phyloP scores from a whole-genome alignment of 1,284 basidiomycete species.

The Cystobasidium pallidum region DNA sequence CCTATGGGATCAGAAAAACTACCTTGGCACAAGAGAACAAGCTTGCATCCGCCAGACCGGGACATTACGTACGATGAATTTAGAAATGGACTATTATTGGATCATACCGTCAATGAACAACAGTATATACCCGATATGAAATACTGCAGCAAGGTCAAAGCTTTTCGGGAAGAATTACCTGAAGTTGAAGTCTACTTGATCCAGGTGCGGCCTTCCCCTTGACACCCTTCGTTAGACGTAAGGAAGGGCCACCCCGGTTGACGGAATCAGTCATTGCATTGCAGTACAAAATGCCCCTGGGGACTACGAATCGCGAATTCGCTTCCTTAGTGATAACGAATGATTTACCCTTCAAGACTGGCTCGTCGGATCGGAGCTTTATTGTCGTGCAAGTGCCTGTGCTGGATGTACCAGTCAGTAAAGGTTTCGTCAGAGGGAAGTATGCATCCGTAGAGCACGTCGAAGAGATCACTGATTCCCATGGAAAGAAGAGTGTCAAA shows the following conservation, averaged over 20 bases:
- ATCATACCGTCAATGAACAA: constrained; percentile 38
- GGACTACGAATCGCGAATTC: constrained; percentile 36
- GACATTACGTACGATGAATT: constrained; percentile 42
- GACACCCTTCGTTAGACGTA: no score
- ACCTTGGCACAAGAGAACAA: constrained; percentile 31
- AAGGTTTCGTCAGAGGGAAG: constrained; percentile 34
- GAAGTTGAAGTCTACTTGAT: constrained; percentile 38
- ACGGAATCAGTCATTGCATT: neutral
- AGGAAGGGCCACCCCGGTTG: no score
- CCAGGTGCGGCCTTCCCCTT: neutral
- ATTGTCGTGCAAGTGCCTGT: constrained; percentile 38
- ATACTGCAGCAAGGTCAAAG: constrained; percentile 20
- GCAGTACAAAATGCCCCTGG: constrained; percentile 38
- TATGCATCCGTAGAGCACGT: constrained; percentile 40
- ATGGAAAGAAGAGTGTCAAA: constrained; percentile 13
- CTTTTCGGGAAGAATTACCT: constrained; percentile 22
- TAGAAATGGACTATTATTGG: constrained; percentile 34
- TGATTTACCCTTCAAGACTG: constrained; percentile 2
- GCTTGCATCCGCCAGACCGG: constrained; percentile 22
- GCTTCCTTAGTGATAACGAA: constrained; percentile 24
- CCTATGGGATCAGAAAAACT: constrained; percentile 13
- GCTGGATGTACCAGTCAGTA: constrained; percentile 38
- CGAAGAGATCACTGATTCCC: constrained; percentile 5
- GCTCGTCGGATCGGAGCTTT: constrained; percentile 7
- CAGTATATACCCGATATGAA: constrained; percentile 39